phyloP scores from a whole-genome alignment of 305 asterid genomes.

The Fraxinus floribunda region DNA sequence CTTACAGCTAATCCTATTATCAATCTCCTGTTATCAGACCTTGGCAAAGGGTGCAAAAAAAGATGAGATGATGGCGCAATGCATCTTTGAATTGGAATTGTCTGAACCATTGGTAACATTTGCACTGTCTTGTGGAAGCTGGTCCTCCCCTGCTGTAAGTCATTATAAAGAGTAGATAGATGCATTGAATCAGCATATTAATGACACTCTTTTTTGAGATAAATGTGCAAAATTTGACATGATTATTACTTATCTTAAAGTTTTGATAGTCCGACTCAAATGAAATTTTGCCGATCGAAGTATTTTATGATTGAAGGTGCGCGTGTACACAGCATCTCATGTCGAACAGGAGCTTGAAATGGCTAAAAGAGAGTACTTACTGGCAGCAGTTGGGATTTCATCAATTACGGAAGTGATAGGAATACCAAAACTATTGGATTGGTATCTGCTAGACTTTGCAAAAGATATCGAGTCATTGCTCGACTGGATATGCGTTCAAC shows the following conservation, averaged over 20 bases:
- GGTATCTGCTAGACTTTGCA: conserved; percentile 75
- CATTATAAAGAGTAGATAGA: neutral
- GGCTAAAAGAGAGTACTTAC: conserved; percentile 63
- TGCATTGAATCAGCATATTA: neutral
- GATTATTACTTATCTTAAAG: neutral
- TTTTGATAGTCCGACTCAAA: neutral
- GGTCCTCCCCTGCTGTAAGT: conserved; percentile 88
- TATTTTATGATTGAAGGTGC: conserved; percentile 41
- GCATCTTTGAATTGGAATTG: conserved; percentile 60
- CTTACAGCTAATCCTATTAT: conserved; percentile 10
- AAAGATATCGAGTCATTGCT: conserved; percentile 67
- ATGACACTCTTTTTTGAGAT: neutral
- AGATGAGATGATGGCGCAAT: conserved; percentile 49
- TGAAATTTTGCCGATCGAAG: neutral
- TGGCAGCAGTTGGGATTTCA: conserved; percentile 68
- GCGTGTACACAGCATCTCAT: conserved; percentile 59
- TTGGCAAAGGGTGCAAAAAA: conserved; percentile 52
- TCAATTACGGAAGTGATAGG: conserved; percentile 40
- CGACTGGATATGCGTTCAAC: conserved; percentile 74
- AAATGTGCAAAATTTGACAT: neutral
- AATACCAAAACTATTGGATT: conserved; percentile 63
- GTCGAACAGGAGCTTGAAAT: conserved; percentile 65
- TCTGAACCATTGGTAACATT: conserved; percentile 77
- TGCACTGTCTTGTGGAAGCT: conserved; percentile 82
- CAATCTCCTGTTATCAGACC: conserved; percentile 38